Evolutionary conservation across 2,329 filamentous ascomycete species (phyloP).

Genomic region (Tolypocladium pustulatum): DNA sequence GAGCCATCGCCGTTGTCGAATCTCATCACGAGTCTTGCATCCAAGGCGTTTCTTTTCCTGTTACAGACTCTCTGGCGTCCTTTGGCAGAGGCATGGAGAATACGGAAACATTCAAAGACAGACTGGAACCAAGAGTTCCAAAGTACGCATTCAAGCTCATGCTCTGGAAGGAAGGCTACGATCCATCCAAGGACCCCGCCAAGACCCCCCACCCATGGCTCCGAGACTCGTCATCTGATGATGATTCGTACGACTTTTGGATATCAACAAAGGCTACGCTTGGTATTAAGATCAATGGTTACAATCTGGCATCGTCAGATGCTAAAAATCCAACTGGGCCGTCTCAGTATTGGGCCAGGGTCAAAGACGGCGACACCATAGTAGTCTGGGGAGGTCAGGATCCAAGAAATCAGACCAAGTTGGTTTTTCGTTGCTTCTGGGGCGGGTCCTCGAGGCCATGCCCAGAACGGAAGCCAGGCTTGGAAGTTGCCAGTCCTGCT

Average conservation of each 20-base stretch:
- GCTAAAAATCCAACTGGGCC: constrained; percentile 41
- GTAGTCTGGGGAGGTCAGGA: constrained; percentile 52
- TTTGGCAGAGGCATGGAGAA: constrained; percentile 68
- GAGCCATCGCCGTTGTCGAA: constrained; percentile 53
- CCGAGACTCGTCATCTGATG: constrained; percentile 20
- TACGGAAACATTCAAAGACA: constrained; percentile 54
- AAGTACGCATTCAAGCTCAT: constrained; percentile 73
- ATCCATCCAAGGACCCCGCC: constrained; percentile 43
- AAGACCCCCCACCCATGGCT: constrained; percentile 39
- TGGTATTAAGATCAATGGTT: constrained; percentile 69
- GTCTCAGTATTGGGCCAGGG: constrained; percentile 52
- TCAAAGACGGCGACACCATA: constrained; percentile 70
- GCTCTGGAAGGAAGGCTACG: constrained; percentile 60
- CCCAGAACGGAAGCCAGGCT: constrained; percentile 10
- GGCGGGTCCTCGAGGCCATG: constrained; percentile 39
- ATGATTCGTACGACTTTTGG: constrained; percentile 55
- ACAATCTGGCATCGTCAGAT: constrained; percentile 48
- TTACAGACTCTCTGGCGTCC: constrained; percentile 57
- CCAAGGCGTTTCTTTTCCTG: constrained; percentile 48
- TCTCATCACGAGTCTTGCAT: constrained; percentile 57
- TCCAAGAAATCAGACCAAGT: constrained; percentile 28
- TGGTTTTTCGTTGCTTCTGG: constrained; percentile 45
- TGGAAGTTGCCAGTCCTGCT: constrained; percentile 25
- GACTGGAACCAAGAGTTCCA: constrained; percentile 60
- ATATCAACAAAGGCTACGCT: constrained; percentile 70